These are phyloP conservation scores for Phytophthora colocasiae DNA, from an alignment of 352 stramenopile species.

Conservation along the genomic window DNA sequence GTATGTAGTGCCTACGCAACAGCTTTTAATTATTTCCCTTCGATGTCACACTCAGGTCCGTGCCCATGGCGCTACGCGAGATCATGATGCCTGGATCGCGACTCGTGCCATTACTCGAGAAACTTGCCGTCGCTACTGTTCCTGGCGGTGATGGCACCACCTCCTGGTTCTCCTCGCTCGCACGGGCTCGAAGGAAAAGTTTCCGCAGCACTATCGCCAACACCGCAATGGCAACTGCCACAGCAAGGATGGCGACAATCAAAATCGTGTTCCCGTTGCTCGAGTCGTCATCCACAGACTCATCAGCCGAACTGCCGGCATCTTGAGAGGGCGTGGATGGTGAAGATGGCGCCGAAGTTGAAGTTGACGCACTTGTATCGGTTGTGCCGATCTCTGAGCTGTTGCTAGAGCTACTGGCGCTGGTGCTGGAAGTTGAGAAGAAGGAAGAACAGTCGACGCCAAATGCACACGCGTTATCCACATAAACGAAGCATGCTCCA, in stretches of 20 bases:
- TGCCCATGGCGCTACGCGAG: constrained; percentile 10
- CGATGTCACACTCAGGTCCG: constrained; percentile 8
- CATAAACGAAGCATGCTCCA: constrained; percentile 36
- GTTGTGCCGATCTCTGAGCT: background rate
- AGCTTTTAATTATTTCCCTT: too few relatives aligned
- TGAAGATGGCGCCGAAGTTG: background rate
- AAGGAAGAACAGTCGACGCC: constrained; percentile 35
- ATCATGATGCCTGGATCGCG: constrained; percentile 3
- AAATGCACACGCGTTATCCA: constrained; percentile 34
- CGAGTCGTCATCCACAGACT: constrained; percentile 5
- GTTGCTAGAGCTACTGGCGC: background rate
- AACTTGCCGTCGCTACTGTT: constrained; percentile 19
- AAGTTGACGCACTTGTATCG: background rate
- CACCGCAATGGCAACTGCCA: constrained; percentile 57
- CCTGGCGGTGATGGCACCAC: constrained; percentile 28
- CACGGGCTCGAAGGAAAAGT: constrained; percentile 61
- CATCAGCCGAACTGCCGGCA: background rate
- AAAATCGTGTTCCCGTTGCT: constrained; percentile 49
- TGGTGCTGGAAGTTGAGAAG: constrained; percentile 7
- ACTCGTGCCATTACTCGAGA: constrained; percentile 17
- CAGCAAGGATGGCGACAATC: constrained; percentile 68
- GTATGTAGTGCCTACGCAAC: too few relatives aligned
- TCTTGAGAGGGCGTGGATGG: background rate
- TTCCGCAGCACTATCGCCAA: constrained; percentile 64
- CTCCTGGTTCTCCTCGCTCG: constrained; percentile 53